phyloP scores from a whole-genome alignment of 805 yeast species.

The Saturnispora hagleri region DNA sequence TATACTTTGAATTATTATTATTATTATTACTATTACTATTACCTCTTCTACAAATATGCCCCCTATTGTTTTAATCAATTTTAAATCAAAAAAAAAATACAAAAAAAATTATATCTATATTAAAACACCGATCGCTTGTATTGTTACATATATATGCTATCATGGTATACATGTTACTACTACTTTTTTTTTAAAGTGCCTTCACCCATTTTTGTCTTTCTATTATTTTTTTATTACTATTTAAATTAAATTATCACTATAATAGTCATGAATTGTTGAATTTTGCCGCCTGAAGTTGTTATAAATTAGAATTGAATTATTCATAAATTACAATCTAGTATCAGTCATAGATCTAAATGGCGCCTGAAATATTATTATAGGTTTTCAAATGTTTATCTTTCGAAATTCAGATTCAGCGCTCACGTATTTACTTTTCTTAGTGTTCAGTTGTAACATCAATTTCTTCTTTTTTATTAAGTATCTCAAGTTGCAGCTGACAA shows the following conservation, averaged over 20 bases:
- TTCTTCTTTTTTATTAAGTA: background rate
- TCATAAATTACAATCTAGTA: no score
- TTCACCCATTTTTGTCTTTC: background rate
- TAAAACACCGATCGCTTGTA: background rate
- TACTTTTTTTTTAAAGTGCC: background rate
- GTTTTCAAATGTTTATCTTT: no score
- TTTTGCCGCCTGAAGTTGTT: no score
- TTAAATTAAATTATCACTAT: background rate
- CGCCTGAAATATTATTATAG: no score
- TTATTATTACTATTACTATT: background rate
- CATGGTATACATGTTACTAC: background rate
- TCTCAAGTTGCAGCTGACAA: slow-evolving; percentile 1
- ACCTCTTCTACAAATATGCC: background rate
- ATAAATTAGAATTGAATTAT: no score
- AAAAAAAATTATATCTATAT: background rate
- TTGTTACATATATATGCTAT: background rate
- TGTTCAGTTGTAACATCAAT: background rate
- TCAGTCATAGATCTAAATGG: no score
- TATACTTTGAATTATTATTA: slow-evolving; percentile 1
- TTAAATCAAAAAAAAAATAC: background rate
- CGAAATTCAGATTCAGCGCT: background rate
- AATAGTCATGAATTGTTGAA: no score
- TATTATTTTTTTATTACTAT: background rate
- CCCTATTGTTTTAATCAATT: background rate
- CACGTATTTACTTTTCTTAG: background rate